Base-by-base conservation (phyloP, 257 asterid genomes). In the Capsicum pubescens region DNA sequence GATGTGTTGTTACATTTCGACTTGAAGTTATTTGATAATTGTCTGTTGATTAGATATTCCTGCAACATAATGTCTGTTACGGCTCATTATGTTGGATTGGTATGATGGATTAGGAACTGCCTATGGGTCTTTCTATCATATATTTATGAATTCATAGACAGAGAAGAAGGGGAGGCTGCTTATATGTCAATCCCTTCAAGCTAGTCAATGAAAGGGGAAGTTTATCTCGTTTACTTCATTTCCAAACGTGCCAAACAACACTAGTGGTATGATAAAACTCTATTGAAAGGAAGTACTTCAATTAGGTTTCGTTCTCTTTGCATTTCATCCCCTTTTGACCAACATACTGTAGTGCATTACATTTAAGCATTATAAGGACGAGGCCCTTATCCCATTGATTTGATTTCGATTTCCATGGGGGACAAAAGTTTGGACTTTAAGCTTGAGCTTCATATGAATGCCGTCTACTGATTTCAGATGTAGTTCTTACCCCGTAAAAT, bases 21-120 rank as follows among this genome's bases (percentile, higher is more conserved):
- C 82, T 32, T 54, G 61, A 77, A 77, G 42, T 77, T 77, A 54
- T 52, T 76, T 50, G 63, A 74, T 48, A 48, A 72, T 48, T 48
- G 17, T 72, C n/a, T 3, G n/a, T 72, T 48, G 42, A 48, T 48
- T 71, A 9, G 57, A 71, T 71, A 44, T n/a, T 58, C 39, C 6
- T 71, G 79, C 79, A 48, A 48, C 80, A 50, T 74, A 21, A 50
- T 74, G 60, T 13, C 21, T 74, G 63, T 21, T 14, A 77, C 2
- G 16, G 63, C 19, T 54, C 50, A 77, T 54, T 54, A 54, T 77
- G 64, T 77, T 54, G 32, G 26, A 77, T 54, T 14, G 66, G 9
- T 39, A 26, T 5, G 15, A 52, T 8, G 63, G 48, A 54, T 54
- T 54, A 32, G 32, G 82, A 77, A 32, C 64, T 54, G 66, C 1